These are phyloP conservation scores for Scleromitrula shiraiana DNA, from an alignment of 2,329 filamentous ascomycete genomes.

Conservation along the genomic window DNA sequence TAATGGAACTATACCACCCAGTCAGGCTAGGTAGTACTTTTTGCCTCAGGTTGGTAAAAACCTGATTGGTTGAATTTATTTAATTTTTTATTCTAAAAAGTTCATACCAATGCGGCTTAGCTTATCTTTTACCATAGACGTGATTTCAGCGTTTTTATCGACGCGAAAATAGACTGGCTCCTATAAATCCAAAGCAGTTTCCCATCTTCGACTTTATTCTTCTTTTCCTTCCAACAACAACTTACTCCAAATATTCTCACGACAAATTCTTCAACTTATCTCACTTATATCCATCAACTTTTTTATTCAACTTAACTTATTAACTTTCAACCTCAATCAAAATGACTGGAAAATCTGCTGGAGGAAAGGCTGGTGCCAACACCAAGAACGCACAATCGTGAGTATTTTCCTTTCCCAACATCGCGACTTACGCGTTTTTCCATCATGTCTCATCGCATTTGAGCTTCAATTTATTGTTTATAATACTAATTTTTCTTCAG, in stretches of 20 bases:
- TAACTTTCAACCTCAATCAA: conserved; percentile 49
- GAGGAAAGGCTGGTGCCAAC: conserved; percentile 75
- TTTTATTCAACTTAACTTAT: conserved; percentile 26
- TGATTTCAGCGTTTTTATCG: no score
- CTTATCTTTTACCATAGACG: no score
- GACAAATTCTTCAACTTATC: background rate
- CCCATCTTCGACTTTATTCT: no score
- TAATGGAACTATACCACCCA: no score
- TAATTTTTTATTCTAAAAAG: no score
- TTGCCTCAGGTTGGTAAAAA: no score
- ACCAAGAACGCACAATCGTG: conserved; percentile 99
- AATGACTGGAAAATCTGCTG: conserved; percentile 98
- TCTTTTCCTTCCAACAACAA: background rate
- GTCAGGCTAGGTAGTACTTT: no score
- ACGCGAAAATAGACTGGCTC: no score
- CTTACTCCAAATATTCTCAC: background rate
- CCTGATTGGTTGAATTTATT: no score
- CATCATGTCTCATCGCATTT: conserved; percentile 16
- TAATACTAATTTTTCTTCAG: conserved; percentile 39
- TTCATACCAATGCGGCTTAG: no score
- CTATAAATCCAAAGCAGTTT: no score
- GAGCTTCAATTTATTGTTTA: conserved; percentile 29
- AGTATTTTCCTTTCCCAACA: conserved; percentile 38
- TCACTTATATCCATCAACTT: conserved; percentile 12
- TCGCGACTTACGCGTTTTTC: conserved; percentile 32